These are phyloP conservation scores for Lipomyces mesembrius DNA, from an alignment of 805 yeast genomes.

Conservation along the genomic window DNA sequence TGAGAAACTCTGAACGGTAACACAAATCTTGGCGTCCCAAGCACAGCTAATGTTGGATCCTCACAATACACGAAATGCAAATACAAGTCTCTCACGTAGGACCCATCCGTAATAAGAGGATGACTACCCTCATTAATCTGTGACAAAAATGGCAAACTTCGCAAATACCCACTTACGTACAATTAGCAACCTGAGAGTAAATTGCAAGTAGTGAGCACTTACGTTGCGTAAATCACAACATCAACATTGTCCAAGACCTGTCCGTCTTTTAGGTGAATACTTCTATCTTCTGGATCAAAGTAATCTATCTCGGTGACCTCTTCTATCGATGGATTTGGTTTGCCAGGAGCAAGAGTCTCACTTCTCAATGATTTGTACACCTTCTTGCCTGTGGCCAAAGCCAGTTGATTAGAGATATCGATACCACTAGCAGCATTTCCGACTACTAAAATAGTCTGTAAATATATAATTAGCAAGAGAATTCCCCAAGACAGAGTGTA, in stretches of 20 bases:
- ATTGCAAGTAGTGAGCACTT: conserved; percentile 1
- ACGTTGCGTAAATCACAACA: conserved; percentile 65
- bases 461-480: neutral
- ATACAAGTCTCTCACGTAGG: conserved; percentile 58
- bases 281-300: conserved; percentile 49
- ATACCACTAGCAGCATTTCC: conserved; percentile 81
- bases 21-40: conserved; percentile 65
- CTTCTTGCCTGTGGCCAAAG: conserved; percentile 49
- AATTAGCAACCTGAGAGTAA: neutral
- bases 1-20: conserved; percentile 66
- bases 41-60: conserved; percentile 68
- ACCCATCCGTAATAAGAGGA: conserved; percentile 54
- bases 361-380: conserved; percentile 59
- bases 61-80: conserved; percentile 60
- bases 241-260: conserved; percentile 55
- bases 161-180: conserved; percentile 58
- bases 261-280: conserved; percentile 58
- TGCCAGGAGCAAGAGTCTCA: conserved; percentile 37
- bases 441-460: conserved; percentile 59
- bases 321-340: conserved; percentile 45
- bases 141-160: conserved; percentile 65
- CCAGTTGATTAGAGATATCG: conserved; percentile 69
- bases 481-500: conserved; percentile 41
- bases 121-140: conserved; percentile 36
- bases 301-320: conserved; percentile 52